Evolutionary conservation across 2,329 filamentous ascomycete species (phyloP).

Genomic region (Penicillium glabrum): DNA sequence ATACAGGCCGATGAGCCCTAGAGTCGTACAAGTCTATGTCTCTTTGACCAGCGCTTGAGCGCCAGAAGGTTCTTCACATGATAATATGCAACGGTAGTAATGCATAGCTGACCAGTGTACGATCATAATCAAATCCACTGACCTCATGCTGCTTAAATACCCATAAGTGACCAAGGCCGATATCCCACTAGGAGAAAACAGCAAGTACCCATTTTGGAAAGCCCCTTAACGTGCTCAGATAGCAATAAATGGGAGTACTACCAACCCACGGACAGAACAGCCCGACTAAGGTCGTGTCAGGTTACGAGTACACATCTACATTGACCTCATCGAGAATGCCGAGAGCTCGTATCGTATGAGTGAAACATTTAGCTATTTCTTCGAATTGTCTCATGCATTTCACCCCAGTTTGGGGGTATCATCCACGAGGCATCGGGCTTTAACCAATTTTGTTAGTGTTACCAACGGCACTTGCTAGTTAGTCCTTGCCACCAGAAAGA

Average conservation of each 20-base stretch:
- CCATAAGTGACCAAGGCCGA: background rate
- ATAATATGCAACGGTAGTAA: background rate
- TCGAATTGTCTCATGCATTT: background rate
- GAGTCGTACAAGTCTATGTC: too few species aligned
- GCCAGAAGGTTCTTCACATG: too few species aligned
- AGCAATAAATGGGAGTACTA: background rate
- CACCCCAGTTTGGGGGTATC: background rate
- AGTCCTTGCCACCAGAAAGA: too few species aligned
- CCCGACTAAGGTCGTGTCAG: background rate
- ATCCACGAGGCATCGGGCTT: background rate
- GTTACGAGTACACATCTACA: background rate
- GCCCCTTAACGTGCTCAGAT: background rate
- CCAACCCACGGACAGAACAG: background rate
- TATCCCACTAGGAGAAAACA: background rate
- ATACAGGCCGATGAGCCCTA: background rate
- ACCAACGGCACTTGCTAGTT: constrained; percentile 73
- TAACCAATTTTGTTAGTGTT: background rate
- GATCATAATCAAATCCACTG: background rate
- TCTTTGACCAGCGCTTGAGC: too few species aligned
- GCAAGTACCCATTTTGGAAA: background rate
- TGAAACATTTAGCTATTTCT: background rate
- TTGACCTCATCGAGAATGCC: background rate
- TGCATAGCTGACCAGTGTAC: background rate
- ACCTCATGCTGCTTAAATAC: background rate
- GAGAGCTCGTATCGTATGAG: background rate